A percentile compares a stretch with the other conserved stretches of the same genome.
Evolutionary conservation across 768 basidiomycete species (phyloP).

Genomic region (Galerina sulciceps): DNA sequence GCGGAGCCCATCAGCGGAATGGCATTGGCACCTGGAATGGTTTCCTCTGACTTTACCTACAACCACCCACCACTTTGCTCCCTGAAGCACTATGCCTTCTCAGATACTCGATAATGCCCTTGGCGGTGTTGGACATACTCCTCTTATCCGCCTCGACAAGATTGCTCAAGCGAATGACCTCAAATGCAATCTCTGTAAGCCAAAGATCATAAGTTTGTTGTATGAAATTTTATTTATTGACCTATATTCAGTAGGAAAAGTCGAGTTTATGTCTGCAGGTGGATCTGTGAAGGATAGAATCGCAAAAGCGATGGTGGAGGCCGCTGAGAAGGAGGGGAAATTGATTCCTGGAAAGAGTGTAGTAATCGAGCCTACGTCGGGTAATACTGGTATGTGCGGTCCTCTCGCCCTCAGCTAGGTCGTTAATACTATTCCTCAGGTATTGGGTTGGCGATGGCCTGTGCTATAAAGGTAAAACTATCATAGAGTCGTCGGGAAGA

Average conservation of each 20-base stretch:
- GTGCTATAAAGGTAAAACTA: conserved; percentile 83
- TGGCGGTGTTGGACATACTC: conserved; percentile 89
- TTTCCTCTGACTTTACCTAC: no score
- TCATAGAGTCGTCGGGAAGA: conserved; percentile 20
- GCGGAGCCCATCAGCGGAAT: no score
- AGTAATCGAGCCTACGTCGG: conserved; percentile 94
- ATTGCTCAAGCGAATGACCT: conserved; percentile 75
- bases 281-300: conserved; percentile 97
- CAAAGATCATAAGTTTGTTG: background rate
- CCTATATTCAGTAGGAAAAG: conserved; percentile 71
- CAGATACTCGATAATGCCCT: conserved; percentile 78
- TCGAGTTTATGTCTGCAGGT: conserved; percentile 89
- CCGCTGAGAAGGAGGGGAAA: conserved; percentile 87
- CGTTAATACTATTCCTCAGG: conserved; percentile 46
- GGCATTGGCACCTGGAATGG: no score
- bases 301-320: conserved; percentile 94
- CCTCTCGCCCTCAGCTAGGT: background rate
- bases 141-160: conserved; percentile 84
- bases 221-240: conserved; percentile 4
- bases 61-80: background rate
- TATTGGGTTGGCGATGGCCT: conserved; percentile 91
- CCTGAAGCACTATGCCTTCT: conserved; percentile 31
- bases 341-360: conserved; percentile 88
- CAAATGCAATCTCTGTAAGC: conserved; percentile 87
- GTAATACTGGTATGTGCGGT: conserved; percentile 81